Conservation (phyloP, 2,329 filamentous ascomycete genomes). For the Fusarium sp. region DNA sequence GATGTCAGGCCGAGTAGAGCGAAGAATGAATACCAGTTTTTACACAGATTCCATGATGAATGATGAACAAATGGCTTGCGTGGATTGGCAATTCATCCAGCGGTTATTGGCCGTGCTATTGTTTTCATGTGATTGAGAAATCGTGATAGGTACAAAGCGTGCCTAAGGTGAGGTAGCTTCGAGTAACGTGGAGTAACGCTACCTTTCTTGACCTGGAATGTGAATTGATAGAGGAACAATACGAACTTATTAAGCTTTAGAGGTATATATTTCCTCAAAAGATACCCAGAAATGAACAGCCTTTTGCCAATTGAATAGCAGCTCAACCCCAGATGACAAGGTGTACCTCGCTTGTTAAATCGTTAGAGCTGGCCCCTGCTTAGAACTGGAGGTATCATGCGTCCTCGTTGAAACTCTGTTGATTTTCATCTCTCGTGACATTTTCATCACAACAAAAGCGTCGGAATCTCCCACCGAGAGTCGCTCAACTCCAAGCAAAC, state of each 20-base stretch:
- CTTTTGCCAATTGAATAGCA: background rate
- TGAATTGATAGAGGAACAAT: background rate
- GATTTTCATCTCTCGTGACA: background rate
- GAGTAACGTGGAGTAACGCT: background rate
- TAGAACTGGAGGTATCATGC: background rate
- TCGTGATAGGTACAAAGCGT: background rate
- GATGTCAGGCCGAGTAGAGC: slow-evolving; percentile 9
- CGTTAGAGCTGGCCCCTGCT: slow-evolving; percentile 11
- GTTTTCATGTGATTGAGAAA: background rate
- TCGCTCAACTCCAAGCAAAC: background rate
- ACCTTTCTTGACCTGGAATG: background rate
- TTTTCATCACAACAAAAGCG: background rate
- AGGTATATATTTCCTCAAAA: background rate
- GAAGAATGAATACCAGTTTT: slow-evolving; percentile 15
- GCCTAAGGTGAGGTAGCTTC: background rate
- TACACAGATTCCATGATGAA: background rate
- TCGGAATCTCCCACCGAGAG: background rate
- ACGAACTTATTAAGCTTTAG: background rate
- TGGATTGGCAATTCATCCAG: background rate
- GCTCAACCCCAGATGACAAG: background rate
- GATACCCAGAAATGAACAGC: background rate
- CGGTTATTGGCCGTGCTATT: slow-evolving; percentile 1
- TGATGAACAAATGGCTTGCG: background rate
- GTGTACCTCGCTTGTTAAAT: background rate
- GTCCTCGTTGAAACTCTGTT: slow-evolving; percentile 1